Base-by-base conservation (phyloP, 2,329 filamentous ascomycete species). In the Alternaria longipes region DNA sequence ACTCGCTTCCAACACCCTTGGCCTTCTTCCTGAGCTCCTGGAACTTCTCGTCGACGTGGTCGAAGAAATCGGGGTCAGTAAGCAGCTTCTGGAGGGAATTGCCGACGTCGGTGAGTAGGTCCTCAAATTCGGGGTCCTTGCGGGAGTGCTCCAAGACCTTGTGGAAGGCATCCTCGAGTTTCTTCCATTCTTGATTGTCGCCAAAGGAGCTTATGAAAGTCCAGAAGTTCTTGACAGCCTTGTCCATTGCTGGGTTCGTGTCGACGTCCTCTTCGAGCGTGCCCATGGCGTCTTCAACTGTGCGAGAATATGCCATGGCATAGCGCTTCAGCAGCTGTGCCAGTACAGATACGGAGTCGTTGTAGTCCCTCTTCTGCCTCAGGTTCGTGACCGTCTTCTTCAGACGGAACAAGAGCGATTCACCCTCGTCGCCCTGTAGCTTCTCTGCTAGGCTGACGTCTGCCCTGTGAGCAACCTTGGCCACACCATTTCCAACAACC, bases 41-140 rank as follows among this genome's bases (percentile, higher is more conserved):
- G 56, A 90, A 84, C 63, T 91, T 87, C 63, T 89, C 86, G 5
- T 91, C 87, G 0, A 89, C 88, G 40, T 92, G 85, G 47, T 94
- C 91, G 71, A 96, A 92, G 79, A 97, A 97, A 4, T 89, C 86
- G 0, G 94, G 94, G 63, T 97, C 91, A 0, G 89, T 95, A 42
- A 98, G 82, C 76, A 97, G 89, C 64, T 90, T 89, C 72, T 97
- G 90, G 5, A 97, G 78, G 4, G 91, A 87, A 56, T 89, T 87
- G 11, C 90, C 91, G 30, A 94, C 82, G 46, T 96, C 88, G 22
- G 84, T 84, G 74, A 96, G 87, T 26, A 97, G 81, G 14, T 88
- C 83, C 70, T 97, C 93, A 61, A 97, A 95, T 54, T 95, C 89
- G 0, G 91, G 91, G 69, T 97, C 92, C 34, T 88, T 89, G 60